phyloP scores from a whole-genome alignment of 208 protist genomes.

The Trypanosoma brucei region DNA sequence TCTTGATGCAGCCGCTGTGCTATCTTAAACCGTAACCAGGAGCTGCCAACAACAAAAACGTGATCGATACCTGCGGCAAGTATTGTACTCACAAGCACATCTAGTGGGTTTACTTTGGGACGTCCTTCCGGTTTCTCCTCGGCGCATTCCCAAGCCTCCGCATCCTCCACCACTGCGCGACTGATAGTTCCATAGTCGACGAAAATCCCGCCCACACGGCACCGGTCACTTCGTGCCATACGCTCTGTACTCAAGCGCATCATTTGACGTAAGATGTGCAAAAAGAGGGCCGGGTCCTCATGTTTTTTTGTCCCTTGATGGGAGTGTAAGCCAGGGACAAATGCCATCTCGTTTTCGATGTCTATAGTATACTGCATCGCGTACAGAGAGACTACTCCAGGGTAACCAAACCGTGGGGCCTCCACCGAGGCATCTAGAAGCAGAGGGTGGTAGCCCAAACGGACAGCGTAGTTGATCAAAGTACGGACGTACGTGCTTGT shows the following conservation, averaged over 20 bases:
- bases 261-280: conserved; percentile 34
- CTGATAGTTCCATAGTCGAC: conserved; percentile 58
- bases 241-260: conserved; percentile 28
- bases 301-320: conserved; percentile 23
- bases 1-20: conserved; percentile 42
- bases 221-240: conserved; percentile 52
- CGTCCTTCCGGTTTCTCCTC: conserved; percentile 17
- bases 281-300: conserved; percentile 36
- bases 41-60: conserved; percentile 58
- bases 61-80: conserved; percentile 51
- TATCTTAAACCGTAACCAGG: conserved; percentile 64
- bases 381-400: conserved; percentile 40
- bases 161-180: conserved; percentile 19
- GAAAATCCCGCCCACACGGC: conserved; percentile 66
- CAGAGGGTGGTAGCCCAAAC: conserved; percentile 63
- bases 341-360: conserved; percentile 53
- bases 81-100: conserved; percentile 53
- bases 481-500: conserved; percentile 44
- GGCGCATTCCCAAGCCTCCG: conserved; percentile 32
- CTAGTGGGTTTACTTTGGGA: conserved; percentile 34
- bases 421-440: conserved; percentile 44
- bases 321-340: conserved; percentile 40
- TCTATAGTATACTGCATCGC: conserved; percentile 52
- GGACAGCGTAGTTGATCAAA: conserved; percentile 51
- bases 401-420: conserved; percentile 35